A percentile compares a stretch with the other conserved stretches of the same genome.
These are phyloP conservation scores for Jatropha multifida DNA, from an alignment of 441 rosid species.

Conservation along the genomic window DNA sequence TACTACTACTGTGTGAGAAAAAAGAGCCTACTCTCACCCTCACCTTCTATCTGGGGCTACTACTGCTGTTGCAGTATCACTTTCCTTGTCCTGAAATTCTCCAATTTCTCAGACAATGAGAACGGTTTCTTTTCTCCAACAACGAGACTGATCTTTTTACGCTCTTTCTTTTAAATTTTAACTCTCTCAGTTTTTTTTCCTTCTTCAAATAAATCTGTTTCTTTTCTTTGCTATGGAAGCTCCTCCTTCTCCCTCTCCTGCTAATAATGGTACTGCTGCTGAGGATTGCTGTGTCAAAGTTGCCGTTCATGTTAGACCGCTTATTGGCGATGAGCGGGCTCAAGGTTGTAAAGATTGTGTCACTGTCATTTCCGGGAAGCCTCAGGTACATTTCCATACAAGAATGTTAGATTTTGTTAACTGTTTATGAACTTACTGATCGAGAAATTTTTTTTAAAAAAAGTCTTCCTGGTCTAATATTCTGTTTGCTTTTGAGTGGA, in stretches of 20 bases:
- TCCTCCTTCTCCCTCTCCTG: conserved; percentile 22
- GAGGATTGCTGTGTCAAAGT: conserved; percentile 96
- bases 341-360: conserved; percentile 98
- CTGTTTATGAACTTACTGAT: neutral
- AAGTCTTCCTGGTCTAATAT: neutral
- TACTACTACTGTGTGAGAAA: neutral
- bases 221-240: conserved; percentile 56
- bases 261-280: conserved; percentile 19
- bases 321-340: conserved; percentile 82
- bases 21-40: neutral
- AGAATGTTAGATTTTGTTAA: neutral
- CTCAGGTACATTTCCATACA: conserved; percentile 58
- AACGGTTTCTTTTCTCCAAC: conserved; percentile 26
- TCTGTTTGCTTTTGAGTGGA: conserved; percentile 1
- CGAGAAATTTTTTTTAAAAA: neutral
- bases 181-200: conserved; percentile 10
- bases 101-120: conserved; percentile 41
- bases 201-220: neutral
- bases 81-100: conserved; percentile 43
- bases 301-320: conserved; percentile 94
- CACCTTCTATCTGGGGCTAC: conserved; percentile 15
- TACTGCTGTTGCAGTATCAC: conserved; percentile 39
- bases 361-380: conserved; percentile 81
- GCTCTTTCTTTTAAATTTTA: neutral
- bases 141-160: conserved; percentile 12